phyloP scores from a whole-genome alignment of 1,284 basidiomycete species.

The Leccinum huronense region DNA sequence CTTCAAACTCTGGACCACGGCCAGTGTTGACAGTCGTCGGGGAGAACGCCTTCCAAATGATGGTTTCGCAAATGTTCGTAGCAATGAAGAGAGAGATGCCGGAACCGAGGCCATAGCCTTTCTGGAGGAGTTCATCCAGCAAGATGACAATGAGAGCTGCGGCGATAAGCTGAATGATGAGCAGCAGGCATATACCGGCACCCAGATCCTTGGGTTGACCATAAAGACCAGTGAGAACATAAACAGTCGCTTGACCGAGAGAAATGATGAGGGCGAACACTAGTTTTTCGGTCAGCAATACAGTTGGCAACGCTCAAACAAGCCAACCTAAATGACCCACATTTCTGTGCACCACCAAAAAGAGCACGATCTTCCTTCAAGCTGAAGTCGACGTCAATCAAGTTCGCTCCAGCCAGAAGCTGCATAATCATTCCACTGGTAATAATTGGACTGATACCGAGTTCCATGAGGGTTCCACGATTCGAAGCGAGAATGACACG shows the following conservation, averaged over 20 bases:
- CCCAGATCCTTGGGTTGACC: constrained; percentile 93
- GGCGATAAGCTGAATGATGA: constrained; percentile 94
- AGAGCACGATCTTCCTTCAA: constrained; percentile 97
- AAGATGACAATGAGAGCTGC: constrained; percentile 97
- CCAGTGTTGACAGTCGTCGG: constrained; percentile 98
- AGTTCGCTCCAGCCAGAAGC: constrained; percentile 93
- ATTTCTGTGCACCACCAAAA: constrained; percentile 96
- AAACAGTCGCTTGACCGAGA: constrained; percentile 95
- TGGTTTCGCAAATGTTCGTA: constrained; percentile 99
- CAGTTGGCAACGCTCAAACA: background rate
- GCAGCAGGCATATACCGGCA: constrained; percentile 92
- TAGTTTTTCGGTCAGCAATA: constrained; percentile 33
- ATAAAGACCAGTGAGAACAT: constrained; percentile 96
- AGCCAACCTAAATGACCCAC: constrained; percentile 46
- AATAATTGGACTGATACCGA: constrained; percentile 97
- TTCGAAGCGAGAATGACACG: constrained; percentile 98
- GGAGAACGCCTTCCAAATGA: constrained; percentile 99
- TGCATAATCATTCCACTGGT: constrained; percentile 99
- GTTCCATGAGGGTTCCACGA: constrained; percentile 98
- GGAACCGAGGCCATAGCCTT: constrained; percentile 97
- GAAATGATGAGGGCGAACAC: constrained; percentile 97
- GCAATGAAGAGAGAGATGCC: constrained; percentile 99
- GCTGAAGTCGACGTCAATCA: constrained; percentile 97
- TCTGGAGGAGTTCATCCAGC: constrained; percentile 97
- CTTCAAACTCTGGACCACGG: constrained; percentile 97